Percentiles rank a stretch among this genome's conserved stretches.
phyloP scores from a whole-genome alignment of 1,284 basidiomycete genomes.

The Tylopilus sp. region DNA sequence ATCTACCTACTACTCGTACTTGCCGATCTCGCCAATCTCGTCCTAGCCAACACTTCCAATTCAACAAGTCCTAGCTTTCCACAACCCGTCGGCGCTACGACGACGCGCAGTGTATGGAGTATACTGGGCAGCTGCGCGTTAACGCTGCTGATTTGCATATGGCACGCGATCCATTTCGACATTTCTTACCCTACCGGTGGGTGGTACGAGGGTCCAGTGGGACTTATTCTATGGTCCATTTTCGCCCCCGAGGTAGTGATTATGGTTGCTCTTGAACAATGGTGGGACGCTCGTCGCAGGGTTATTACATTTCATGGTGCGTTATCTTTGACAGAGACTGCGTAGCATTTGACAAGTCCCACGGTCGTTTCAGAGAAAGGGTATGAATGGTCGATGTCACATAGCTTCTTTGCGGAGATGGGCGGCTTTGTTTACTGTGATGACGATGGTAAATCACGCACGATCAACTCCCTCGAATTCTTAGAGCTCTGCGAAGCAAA shows the following conservation, averaged over 20 bases:
- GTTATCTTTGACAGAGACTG: neutral
- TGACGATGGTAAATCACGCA: neutral
- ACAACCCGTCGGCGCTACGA: neutral
- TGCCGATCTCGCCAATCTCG: no score
- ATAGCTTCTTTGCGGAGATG: conserved; percentile 4
- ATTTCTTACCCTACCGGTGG: neutral
- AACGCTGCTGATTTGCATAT: conserved; percentile 4
- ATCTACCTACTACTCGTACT: no score
- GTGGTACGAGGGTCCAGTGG: no score
- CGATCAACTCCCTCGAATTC: neutral
- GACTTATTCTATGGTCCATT: neutral
- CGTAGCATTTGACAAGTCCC: neutral
- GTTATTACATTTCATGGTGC: neutral
- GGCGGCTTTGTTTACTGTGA: conserved; percentile 2
- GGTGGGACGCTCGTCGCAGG: neutral
- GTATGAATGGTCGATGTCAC: conserved; percentile 3
- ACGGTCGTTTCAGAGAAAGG: neutral
- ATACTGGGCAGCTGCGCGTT: conserved; percentile 1
- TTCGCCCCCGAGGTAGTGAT: neutral
- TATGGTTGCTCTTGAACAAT: neutral
- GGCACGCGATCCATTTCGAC: neutral
- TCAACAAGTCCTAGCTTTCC: neutral
- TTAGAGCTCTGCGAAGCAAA: neutral
- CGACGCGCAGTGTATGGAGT: neutral
- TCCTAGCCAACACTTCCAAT: no score